Percentiles rank a stretch among this genome's conserved stretches.
Evolutionary conservation across 179 eudicot species (phyloP).

Genomic region (Vitellaria paradoxa): DNA sequence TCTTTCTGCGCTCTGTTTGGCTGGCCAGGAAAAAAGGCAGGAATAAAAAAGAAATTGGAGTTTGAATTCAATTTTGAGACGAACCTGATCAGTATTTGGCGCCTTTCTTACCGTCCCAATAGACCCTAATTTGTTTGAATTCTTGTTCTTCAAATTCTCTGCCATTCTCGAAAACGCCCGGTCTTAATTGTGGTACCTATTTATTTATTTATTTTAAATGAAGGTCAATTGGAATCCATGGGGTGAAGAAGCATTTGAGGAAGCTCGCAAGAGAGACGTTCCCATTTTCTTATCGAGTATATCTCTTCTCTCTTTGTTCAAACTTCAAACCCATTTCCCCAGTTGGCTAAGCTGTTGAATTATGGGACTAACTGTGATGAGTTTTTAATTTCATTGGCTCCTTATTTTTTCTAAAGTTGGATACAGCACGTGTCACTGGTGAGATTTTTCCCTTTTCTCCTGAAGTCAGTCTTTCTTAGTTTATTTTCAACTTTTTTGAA

Average conservation of each 20-base stretch:
- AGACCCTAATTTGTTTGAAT: neutral
- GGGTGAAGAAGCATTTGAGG: slow-evolving; percentile 94
- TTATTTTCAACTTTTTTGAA: neutral
- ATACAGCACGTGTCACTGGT: slow-evolving; percentile 99
- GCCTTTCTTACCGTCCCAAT: neutral
- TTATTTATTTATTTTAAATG: neutral
- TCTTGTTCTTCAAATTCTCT: neutral
- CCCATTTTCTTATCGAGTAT: slow-evolving; percentile 94
- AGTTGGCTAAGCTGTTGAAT: slow-evolving; percentile 9
- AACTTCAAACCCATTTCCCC: neutral
- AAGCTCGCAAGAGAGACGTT: slow-evolving; percentile 82
- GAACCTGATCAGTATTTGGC: no score
- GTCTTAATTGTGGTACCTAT: slow-evolving; percentile 2
- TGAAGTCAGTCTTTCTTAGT: neutral
- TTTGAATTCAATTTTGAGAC: neutral
- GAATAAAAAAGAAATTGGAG: neutral
- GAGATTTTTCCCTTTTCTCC: slow-evolving; percentile 24
- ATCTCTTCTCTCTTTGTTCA: slow-evolving; percentile 3
- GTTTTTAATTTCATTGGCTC: slow-evolving; percentile 15
- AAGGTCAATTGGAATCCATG: slow-evolving; percentile 99
- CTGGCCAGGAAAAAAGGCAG: neutral
- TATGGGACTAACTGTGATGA: slow-evolving; percentile 20
- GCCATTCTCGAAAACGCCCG: neutral
- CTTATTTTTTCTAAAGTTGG: slow-evolving; percentile 55
- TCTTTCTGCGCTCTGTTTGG: neutral